Percentiles rank a stretch among this genome's conserved stretches.
These are phyloP conservation scores for Mucor plumbeus DNA, from an alignment of 371 early-diverging fungal genomes.

Conservation along the genomic window DNA sequence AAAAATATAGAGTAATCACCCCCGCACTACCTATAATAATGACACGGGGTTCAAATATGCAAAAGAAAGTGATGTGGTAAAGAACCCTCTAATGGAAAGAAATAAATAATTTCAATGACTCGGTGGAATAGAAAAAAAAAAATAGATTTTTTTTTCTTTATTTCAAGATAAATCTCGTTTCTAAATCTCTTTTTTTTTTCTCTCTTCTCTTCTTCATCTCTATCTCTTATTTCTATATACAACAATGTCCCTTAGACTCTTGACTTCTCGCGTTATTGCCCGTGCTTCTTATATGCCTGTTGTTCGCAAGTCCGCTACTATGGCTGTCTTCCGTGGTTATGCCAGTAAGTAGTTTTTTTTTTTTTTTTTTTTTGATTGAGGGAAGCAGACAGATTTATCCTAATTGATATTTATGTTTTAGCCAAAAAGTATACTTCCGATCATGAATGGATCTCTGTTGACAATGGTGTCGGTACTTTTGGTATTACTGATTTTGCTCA, in stretches of 20 bases:
- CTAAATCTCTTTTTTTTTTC: slow-evolving; percentile 17
- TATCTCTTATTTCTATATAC: neutral
- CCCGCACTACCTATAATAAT: slow-evolving; percentile 15
- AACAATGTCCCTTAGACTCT: slow-evolving; percentile 53
- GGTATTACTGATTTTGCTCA: slow-evolving; percentile 95
- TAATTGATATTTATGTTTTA: slow-evolving; percentile 15
- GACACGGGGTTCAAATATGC: slow-evolving; percentile 12
- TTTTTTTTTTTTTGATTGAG: neutral
- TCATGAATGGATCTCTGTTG: slow-evolving; percentile 92
- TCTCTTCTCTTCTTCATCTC: slow-evolving; percentile 20
- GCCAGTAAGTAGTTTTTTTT: slow-evolving; percentile 42
- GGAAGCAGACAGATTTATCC: neutral
- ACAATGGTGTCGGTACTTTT: slow-evolving; percentile 81
- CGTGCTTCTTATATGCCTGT: slow-evolving; percentile 47
- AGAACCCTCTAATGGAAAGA: slow-evolving; percentile 26
- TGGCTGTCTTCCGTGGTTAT: slow-evolving; percentile 48
- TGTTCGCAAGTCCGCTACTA: slow-evolving; percentile 41
- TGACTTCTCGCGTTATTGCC: slow-evolving; percentile 47
- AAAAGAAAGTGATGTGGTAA: slow-evolving; percentile 1
- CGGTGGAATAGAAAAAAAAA: slow-evolving; percentile 46
- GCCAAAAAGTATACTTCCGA: slow-evolving; percentile 82
- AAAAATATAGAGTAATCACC: slow-evolving; percentile 11
- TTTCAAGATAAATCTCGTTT: slow-evolving; percentile 10
- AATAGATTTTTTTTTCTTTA: slow-evolving; percentile 17
- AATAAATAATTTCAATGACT: slow-evolving; percentile 36